Evolutionary conservation across 352 stramenopile genomes (phyloP).

Genomic region (Bremia lactucae): DNA sequence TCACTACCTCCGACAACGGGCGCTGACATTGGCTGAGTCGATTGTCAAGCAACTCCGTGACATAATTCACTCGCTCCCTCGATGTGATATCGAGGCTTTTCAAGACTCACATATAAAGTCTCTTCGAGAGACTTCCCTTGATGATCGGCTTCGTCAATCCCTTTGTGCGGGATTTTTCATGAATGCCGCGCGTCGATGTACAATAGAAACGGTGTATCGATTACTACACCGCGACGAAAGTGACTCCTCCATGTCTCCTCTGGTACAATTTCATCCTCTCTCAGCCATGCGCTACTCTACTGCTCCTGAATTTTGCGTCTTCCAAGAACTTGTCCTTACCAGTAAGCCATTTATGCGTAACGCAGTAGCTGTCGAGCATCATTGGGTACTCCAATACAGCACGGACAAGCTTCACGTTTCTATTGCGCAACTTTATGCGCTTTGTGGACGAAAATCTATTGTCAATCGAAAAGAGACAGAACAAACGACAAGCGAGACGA

Average conservation of each 20-base stretch:
- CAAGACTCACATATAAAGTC: constrained; percentile 1
- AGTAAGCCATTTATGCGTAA: constrained; percentile 63
- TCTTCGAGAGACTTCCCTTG: constrained; percentile 4
- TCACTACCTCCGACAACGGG: constrained; percentile 34
- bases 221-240: constrained; percentile 12
- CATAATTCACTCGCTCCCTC: constrained; percentile 29
- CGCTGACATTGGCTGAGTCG: constrained; percentile 38
- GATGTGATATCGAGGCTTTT: constrained; percentile 21
- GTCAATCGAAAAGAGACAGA: neutral
- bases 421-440: constrained; percentile 26
- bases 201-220: constrained; percentile 54
- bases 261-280: constrained; percentile 62
- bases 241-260: constrained; percentile 17
- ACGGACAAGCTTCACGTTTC: constrained; percentile 23
- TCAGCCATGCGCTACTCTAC: constrained; percentile 37
- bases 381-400: constrained; percentile 42
- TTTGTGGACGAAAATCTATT: constrained; percentile 32
- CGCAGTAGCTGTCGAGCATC: constrained; percentile 32
- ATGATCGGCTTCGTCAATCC: constrained; percentile 28
- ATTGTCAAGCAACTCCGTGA: constrained; percentile 54
- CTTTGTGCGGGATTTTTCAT: constrained; percentile 63
- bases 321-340: constrained; percentile 63
- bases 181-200: constrained; percentile 48
- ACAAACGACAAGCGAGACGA: neutral
- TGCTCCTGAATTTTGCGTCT: constrained; percentile 47